These are phyloP conservation scores for Saccharomycopsis sp. DNA, from an alignment of 805 yeast genomes.

Conservation along the genomic window DNA sequence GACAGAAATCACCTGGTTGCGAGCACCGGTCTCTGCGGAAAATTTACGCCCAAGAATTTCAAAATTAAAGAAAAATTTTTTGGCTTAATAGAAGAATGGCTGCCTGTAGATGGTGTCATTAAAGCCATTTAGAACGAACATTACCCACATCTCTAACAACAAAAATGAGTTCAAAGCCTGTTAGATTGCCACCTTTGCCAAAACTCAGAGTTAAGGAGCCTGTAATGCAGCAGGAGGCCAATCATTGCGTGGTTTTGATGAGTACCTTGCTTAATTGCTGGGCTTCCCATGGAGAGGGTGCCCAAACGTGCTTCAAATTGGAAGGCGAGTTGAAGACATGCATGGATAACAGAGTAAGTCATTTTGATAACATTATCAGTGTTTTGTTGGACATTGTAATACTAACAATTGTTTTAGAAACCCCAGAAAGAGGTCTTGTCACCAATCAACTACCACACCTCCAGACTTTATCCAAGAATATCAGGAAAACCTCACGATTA, in stretches of 20 bases:
- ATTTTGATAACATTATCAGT: neutral
- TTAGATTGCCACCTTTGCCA: slow-evolving; percentile 67
- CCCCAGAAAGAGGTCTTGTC: slow-evolving; percentile 28
- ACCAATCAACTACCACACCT: slow-evolving; percentile 48
- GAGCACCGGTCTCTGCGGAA: neutral
- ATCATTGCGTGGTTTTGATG: slow-evolving; percentile 76
- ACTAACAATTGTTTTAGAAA: slow-evolving; percentile 15
- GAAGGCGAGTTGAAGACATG: slow-evolving; percentile 70
- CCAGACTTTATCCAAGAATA: slow-evolving; percentile 42
- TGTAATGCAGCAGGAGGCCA: slow-evolving; percentile 47
- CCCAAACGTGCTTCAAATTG: slow-evolving; percentile 53
- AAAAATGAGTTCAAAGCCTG: slow-evolving; percentile 25
- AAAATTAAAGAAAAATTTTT: no score
- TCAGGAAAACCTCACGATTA: slow-evolving; percentile 42
- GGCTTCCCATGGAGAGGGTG: slow-evolving; percentile 91
- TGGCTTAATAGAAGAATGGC: no score
- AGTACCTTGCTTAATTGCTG: slow-evolving; percentile 85
- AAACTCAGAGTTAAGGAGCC: slow-evolving; percentile 65
- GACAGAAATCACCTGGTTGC: neutral
- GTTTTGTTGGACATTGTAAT: slow-evolving; percentile 23
- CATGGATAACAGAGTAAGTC: slow-evolving; percentile 42
- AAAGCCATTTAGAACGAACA: no score
- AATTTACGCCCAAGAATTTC: no score
- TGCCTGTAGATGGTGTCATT: no score
- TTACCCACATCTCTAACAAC: neutral